These are phyloP conservation scores for Penicillium capsulatum DNA, from an alignment of 2,329 filamentous ascomycete genomes.

Conservation along the genomic window DNA sequence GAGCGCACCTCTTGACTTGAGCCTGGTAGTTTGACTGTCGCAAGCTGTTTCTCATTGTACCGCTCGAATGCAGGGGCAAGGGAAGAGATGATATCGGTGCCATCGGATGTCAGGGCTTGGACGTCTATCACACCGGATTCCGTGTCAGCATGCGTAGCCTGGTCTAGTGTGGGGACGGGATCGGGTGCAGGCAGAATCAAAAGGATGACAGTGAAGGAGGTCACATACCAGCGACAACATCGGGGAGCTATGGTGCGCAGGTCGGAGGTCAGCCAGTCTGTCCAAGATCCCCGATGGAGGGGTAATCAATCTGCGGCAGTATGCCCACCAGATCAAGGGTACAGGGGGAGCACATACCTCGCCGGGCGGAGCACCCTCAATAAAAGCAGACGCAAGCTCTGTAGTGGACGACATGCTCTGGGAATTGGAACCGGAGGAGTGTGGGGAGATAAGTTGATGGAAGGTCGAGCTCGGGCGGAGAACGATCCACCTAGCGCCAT, in stretches of 20 bases:
- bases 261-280: slow-evolving; percentile 27
- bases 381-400: slow-evolving; percentile 73
- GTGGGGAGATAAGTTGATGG: background rate
- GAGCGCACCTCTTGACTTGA: slow-evolving; percentile 67
- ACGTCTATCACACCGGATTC: slow-evolving; percentile 78
- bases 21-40: slow-evolving; percentile 83
- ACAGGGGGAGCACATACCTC: slow-evolving; percentile 64
- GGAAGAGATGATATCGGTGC: slow-evolving; percentile 63
- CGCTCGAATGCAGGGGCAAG: slow-evolving; percentile 81
- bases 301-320: slow-evolving; percentile 4
- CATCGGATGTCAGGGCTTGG: slow-evolving; percentile 70
- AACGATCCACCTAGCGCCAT: slow-evolving; percentile 21
- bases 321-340: slow-evolving; percentile 4
- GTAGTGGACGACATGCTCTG: slow-evolving; percentile 45
- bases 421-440: background rate
- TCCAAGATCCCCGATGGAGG: slow-evolving; percentile 8
- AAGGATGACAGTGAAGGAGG: slow-evolving; percentile 15
- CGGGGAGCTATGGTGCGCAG: slow-evolving; percentile 61
- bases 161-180: slow-evolving; percentile 9
- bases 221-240: slow-evolving; percentile 74
- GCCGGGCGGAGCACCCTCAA: slow-evolving; percentile 90
- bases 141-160: slow-evolving; percentile 12
- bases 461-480: slow-evolving; percentile 20
- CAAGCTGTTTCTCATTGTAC: slow-evolving; percentile 95
- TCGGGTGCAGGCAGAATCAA: slow-evolving; percentile 5